Evolutionary conservation across 2,329 filamentous ascomycete species (phyloP).

Genomic region (Graphiopsis chlorocephala): DNA sequence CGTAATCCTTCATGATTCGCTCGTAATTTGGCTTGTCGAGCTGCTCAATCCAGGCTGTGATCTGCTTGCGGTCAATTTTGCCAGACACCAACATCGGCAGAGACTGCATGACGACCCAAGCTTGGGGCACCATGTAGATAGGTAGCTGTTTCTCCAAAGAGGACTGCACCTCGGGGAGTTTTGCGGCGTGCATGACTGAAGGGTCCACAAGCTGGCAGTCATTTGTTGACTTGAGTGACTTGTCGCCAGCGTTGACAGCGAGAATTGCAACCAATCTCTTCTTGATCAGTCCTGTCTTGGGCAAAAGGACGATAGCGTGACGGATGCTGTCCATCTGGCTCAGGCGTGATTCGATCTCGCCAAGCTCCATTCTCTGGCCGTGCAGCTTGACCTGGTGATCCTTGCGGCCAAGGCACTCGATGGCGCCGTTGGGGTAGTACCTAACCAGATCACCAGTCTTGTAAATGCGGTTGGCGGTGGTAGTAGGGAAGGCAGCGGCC

Average conservation of each 20-base stretch:
- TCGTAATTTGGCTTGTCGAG: constrained; percentile 15
- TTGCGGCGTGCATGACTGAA: constrained; percentile 6
- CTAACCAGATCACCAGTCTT: constrained; percentile 26
- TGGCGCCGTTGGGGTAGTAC: constrained; percentile 20
- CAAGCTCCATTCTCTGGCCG: constrained; percentile 72
- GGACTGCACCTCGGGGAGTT: constrained; percentile 4
- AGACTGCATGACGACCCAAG: constrained; percentile 14
- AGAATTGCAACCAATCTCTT: constrained; percentile 11
- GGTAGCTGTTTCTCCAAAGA: constrained; percentile 16
- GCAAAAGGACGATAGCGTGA: constrained; percentile 16
- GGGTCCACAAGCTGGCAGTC: constrained; percentile 13
- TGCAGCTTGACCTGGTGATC: constrained; percentile 78
- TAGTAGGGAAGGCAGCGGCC: constrained; percentile 3
- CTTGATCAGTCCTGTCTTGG: constrained; percentile 11
- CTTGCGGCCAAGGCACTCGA: constrained; percentile 60
- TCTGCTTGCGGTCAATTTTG: constrained; percentile 17
- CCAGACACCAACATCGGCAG: constrained; percentile 16
- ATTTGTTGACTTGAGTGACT: background rate
- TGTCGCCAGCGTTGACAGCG: constrained; percentile 7
- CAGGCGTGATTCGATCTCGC: constrained; percentile 66
- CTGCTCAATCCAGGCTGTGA: constrained; percentile 14
- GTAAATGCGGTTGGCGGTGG: constrained; percentile 15
- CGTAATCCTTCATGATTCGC: constrained; percentile 15
- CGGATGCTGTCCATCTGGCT: constrained; percentile 14
- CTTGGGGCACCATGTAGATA: constrained; percentile 16